Base-by-base conservation (phyloP, 139 green algal species). In the Haematococcus lacustris region DNA sequence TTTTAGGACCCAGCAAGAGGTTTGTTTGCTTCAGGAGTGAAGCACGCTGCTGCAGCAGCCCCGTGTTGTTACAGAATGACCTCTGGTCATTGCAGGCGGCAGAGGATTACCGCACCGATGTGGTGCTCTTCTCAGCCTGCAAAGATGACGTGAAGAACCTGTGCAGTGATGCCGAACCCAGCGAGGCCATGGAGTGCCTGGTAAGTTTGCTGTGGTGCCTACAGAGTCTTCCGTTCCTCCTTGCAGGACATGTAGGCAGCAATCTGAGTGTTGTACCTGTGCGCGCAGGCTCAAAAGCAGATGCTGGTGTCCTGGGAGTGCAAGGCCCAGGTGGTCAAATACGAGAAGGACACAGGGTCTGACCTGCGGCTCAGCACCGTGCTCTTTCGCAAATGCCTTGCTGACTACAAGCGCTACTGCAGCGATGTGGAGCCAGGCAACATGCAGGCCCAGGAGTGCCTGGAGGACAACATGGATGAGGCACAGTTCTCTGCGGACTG, bases 341-440 rank as follows among this genome's bases (percentile, higher is more conserved):
- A 89, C 47, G 86, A 94, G 73, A 85, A 91, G 62, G 84, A 96
- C 68, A 86, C 87, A 17, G 80, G 81, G 0, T 83, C 87, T 59
- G 92, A 97, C 66, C 82, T 95, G 33, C 82, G 92, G 1, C 87
- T 97, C 3, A 87, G 84, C 53, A 62, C 86, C 1, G 68, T 64
- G 3, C 79, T 96, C 1, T 84, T 90, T 71, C 83, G 76, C 33
- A 82, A 80, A 34, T 97, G 92, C 85, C 71, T 82, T 43, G 67
- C 47, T 0, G 92, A 97, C 68, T 85, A 88, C 75, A 74, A 80
- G 66, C 83, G 80, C 47, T 96, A 92, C 79, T 97, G 92, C 80
- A 69, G 78, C 26, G 79, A 89, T 32, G 78, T 89, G 33, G 80
- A 86, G 71, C 83, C 83, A 23, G 83, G 83, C 0, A 79, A 85